Evolutionary conservation across 78 protist species (phyloP), one percentile per base, ranked within the genome.

Genomic region (Mastigamoeba balamuthi): DNA sequence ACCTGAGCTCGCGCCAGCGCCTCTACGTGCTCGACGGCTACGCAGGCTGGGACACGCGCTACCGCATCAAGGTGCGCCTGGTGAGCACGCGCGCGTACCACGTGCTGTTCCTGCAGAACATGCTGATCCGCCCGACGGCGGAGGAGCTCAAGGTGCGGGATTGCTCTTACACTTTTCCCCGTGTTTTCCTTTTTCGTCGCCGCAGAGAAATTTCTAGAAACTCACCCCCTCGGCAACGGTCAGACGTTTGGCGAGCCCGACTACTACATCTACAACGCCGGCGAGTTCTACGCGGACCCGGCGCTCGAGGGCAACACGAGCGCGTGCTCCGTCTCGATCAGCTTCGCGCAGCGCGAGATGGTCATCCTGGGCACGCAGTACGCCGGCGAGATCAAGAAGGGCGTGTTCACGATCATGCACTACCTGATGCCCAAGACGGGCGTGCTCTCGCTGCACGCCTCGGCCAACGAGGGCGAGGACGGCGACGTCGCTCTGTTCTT

Each of bases 361-460:
- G 92, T 95, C 38, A 93, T 95, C 72, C 81, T 88, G 0, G 98
- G 98, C 37, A 86, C 97, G 29, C 92, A 91, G 73, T 93, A 92
- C n/a, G 93, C 94, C 0, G 98, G 98, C 29, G 98, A 95, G 84
- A 93, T 95, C 96, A 95, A 95, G 89, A 95, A 95, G 88, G 96
- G 97, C 40, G 72, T 94, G 38, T 87, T 95, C 83, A 88, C 97
- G 48, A 75, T 93, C 58, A 87, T 93, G 93, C 77, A 88, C 86
- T 93, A 93, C 77, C 58, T 72, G 53, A 84, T 95, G 91, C 95
- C 98, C 35, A 77, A 77, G 83, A 66, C 36, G 67, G 94, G 93
- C 40, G 84, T 81, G 36, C 90, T 95, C 10, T 86, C 95, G 58
- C 64, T 95, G 72, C 98, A 95, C 79, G 41, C 87, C 30, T 64